A percentile compares a stretch with the other conserved stretches of the same genome.
Evolutionary conservation across 495 filamentous ascomycete genomes (phyloP).

Genomic region (Talaromyces borbonicus): DNA sequence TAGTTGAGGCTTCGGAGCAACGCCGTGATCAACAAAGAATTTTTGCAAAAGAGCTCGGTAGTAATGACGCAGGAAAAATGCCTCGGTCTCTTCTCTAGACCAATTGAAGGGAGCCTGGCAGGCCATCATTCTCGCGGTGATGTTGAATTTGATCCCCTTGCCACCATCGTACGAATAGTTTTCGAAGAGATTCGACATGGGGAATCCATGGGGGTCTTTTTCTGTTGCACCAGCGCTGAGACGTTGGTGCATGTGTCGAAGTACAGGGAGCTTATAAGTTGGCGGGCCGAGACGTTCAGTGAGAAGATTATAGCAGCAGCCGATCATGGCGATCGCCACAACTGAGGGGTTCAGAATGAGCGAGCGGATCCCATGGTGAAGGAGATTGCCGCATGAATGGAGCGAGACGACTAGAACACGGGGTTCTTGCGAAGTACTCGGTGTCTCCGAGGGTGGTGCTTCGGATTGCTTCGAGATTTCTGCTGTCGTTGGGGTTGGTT

Average conservation of each 20-base stretch:
- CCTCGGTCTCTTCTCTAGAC: constrained; percentile 66
- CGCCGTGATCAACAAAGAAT: constrained; percentile 71
- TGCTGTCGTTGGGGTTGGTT: constrained; percentile 4
- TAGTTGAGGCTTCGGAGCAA: constrained; percentile 51
- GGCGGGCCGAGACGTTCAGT: constrained; percentile 83
- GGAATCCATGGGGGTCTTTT: constrained; percentile 82
- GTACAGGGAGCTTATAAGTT: constrained; percentile 68
- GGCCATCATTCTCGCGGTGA: constrained; percentile 94
- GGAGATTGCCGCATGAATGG: constrained; percentile 92
- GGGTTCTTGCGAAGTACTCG: no score
- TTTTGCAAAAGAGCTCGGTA: constrained; percentile 86
- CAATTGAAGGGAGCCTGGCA: constrained; percentile 92
- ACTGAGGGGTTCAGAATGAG: constrained; percentile 74
- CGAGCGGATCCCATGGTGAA: constrained; percentile 88
- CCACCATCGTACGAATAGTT: constrained; percentile 39
- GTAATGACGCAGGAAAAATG: constrained; percentile 89
- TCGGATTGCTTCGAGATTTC: no score
- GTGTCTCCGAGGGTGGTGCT: no score
- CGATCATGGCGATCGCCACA: constrained; percentile 82
- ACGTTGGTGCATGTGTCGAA: constrained; percentile 48
- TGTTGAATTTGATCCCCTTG: constrained; percentile 72
- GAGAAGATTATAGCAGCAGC: constrained; percentile 95
- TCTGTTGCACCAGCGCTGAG: constrained; percentile 47
- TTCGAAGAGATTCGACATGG: constrained; percentile 71
- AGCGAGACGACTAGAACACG: constrained; percentile 83